Conservation (phyloP, 106 monocot genomes). For the Xerophyta viscosa region DNA sequence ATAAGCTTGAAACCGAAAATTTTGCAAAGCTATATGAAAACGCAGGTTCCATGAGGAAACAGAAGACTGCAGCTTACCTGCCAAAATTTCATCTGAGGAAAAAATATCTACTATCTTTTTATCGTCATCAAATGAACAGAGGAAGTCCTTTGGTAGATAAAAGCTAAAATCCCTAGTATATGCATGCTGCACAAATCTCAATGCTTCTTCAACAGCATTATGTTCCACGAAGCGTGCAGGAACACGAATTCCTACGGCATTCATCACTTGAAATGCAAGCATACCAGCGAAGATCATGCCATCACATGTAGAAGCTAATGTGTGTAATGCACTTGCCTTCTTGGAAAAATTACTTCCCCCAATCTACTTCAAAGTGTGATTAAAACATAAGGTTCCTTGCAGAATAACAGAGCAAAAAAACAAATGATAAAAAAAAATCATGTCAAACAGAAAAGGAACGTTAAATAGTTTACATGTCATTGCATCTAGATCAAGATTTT, state of each 20-base stretch:
- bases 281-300: slow-evolving; percentile 73
- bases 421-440: neutral
- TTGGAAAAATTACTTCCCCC: slow-evolving; percentile 67
- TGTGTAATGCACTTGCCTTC: slow-evolving; percentile 44
- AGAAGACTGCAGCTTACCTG: slow-evolving; percentile 29
- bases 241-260: slow-evolving; percentile 56
- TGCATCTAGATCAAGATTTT: no score
- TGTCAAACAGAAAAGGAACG: no score
- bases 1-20: no score
- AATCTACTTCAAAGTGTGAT: slow-evolving; percentile 47
- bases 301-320: slow-evolving; percentile 67
- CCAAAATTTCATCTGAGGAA: slow-evolving; percentile 32
- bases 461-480: no score
- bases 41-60: neutral
- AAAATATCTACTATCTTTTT: slow-evolving; percentile 28
- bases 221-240: slow-evolving; percentile 39
- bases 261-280: slow-evolving; percentile 75
- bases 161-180: slow-evolving; percentile 35
- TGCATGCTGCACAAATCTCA: slow-evolving; percentile 44
- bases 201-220: slow-evolving; percentile 40
- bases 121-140: slow-evolving; percentile 30
- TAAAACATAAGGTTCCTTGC: slow-evolving; percentile 2
- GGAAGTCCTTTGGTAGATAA: slow-evolving; percentile 60
- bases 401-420: neutral
- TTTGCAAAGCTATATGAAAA: no score